Evolutionary conservation across 345 rosid species (phyloP).

Genomic region (Carallia brachiata): DNA sequence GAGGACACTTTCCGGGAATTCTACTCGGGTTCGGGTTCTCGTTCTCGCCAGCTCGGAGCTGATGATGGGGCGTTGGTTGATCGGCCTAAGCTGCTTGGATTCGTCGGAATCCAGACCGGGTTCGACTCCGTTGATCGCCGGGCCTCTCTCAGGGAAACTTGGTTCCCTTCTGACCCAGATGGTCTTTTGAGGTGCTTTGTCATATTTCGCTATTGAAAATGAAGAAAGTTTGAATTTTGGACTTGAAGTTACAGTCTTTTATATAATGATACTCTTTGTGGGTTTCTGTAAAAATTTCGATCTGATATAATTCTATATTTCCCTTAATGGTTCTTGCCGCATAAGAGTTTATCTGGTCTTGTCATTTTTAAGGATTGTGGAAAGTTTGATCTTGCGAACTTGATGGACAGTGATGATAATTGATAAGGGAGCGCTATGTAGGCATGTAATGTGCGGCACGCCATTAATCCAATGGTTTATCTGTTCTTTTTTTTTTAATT

Average conservation of each 20-base stretch:
- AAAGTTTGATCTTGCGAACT: not conserved
- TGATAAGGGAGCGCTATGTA: not conserved
- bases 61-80: slow-evolving; percentile 35
- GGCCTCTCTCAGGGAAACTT: slow-evolving; percentile 54
- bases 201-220: too few species aligned
- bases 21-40: slow-evolving; percentile 25
- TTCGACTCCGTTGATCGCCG: slow-evolving; percentile 59
- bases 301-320: too few species aligned
- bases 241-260: too few species aligned
- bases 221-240: too few species aligned
- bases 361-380: too few species aligned
- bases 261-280: too few species aligned
- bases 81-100: slow-evolving; percentile 65
- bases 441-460: too few species aligned
- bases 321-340: too few species aligned
- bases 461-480: too few species aligned
- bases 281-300: too few species aligned
- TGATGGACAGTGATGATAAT: not conserved
- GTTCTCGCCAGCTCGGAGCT: slow-evolving; percentile 35
- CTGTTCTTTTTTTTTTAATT: too few species aligned
- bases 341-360: too few species aligned
- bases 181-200: slow-evolving; percentile 54
- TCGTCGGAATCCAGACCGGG: slow-evolving; percentile 79
- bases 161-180: slow-evolving; percentile 79
- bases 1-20: slow-evolving; percentile 53